Base-by-base conservation (phyloP, 2,329 filamentous ascomycete genomes). In the Zasmidium cellare region DNA sequence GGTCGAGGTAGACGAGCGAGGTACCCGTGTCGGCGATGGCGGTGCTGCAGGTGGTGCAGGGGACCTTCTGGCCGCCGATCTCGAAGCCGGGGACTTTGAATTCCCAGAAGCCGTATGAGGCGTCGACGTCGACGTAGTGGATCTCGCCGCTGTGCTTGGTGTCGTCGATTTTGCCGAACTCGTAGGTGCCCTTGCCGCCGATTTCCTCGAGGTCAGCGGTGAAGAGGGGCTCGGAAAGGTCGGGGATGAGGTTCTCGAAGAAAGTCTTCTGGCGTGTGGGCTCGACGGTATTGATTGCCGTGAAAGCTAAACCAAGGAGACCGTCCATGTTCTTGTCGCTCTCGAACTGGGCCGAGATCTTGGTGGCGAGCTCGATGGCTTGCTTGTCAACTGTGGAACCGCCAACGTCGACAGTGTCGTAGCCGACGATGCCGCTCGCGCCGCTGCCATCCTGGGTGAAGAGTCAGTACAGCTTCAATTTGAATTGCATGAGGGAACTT, bases 131-230 rank as follows among this genome's bases (percentile, higher is more conserved):
- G 19, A 86, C 78, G 70, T 86, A 90, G 20, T 79, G 74, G 66
- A 92, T 80, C 3, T 80, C 67, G 31, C 88, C 89, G 1, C 72
- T 78, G 72, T 88, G 89, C 66, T 89, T 85, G 56, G 75, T 76
- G 1, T 67, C 69, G 70, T 92, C 87, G 67, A 92, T 86, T 65
- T 74, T 80, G 59, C 90, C 90, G 67, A 92, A 92, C 69, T 91
- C 86, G 75, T 91, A 92, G 25, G 82, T 80, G 47, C 89, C 89
- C 9, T 60, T 58, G 48, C 65, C 64, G 47, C 79, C 77, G 58
- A 81, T 63, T 41, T 83, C 80, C 68, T 84, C 83, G 46, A 93
- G 79, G 59, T 88, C 82, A 22, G 87, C 88, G 0, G 88, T 90
- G 75, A 92, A 89, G 44, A 92, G 75, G 0, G 88, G 87, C 72